Evolutionary conservation across 495 filamentous ascomycete species (phyloP).

Genomic region (Talaromyces thailandensis): DNA sequence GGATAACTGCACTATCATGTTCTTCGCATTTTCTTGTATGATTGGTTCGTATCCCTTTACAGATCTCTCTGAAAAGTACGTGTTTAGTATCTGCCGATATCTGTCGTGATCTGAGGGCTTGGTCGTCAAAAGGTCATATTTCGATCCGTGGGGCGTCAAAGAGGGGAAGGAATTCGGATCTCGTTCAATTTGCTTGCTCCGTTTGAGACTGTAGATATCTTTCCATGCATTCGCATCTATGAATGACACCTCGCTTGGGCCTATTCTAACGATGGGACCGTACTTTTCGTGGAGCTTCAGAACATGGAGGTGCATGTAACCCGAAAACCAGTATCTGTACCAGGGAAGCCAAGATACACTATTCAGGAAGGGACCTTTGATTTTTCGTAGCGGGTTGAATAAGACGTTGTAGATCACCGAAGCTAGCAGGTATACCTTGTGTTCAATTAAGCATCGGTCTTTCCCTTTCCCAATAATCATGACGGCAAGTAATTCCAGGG

Average conservation of each 20-base stretch:
- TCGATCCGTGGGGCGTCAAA: not conserved
- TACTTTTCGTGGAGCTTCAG: not conserved
- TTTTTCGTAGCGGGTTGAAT: not conserved
- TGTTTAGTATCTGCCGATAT: not conserved
- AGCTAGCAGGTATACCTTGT: not conserved
- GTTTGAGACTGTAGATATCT: not conserved
- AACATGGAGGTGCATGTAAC: not conserved
- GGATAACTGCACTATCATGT: not conserved
- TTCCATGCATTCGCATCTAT: not conserved
- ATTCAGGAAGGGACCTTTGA: not conserved
- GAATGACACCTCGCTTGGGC: not conserved
- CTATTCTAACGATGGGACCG: not conserved
- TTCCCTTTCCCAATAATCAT: no score
- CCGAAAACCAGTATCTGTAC: not conserved
- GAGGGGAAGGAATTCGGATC: not conserved
- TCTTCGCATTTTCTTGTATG: not conserved
- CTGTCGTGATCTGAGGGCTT: not conserved
- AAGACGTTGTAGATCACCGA: not conserved
- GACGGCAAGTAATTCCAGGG: no score
- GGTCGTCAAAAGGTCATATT: not conserved
- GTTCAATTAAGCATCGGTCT: no score
- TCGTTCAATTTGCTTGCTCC: not conserved
- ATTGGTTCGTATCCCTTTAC: not conserved
- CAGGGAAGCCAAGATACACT: not conserved
- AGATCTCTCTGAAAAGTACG: not conserved